Conservation (phyloP, 345 rosid species). For the Citrus medica region DNA sequence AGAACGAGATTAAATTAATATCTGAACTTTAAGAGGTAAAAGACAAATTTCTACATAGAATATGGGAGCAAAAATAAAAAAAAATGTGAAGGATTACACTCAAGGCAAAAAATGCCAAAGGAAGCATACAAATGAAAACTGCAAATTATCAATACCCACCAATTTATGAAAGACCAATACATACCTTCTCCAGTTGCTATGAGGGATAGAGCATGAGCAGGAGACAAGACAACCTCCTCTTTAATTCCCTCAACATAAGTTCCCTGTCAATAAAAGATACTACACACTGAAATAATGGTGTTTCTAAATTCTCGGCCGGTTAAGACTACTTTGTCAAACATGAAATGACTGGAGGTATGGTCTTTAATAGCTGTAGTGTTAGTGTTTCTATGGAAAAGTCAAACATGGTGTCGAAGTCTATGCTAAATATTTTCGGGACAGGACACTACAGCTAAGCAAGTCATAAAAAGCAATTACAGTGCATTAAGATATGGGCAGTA, state of each 20-base stretch:
- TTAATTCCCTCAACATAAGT: conserved; percentile 87
- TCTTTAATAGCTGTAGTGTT: not conserved
- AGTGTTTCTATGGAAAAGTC: too few species aligned
- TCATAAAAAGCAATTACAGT: not conserved
- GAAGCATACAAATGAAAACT: not conserved
- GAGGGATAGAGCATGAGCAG: conserved; percentile 94
- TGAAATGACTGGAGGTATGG: conserved; percentile 11
- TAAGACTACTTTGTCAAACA: conserved; percentile 6
- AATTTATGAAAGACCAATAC: not conserved
- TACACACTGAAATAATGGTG: conserved; percentile 14
- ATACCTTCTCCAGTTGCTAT: conserved; percentile 97
- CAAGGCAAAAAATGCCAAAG: not conserved
- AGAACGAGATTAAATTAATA: not conserved
- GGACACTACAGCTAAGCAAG: not conserved
- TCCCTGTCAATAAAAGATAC: conserved; percentile 46
- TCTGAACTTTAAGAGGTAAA: not conserved
- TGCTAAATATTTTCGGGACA: too few species aligned
- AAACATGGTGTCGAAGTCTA: too few species aligned
- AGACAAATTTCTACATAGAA: not conserved
- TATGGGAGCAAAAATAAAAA: not conserved
- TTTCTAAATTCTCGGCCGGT: not conserved
- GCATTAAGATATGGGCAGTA: not conserved
- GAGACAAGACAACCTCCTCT: conserved; percentile 96
- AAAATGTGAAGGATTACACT: not conserved
- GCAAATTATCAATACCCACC: not conserved